Base-by-base conservation (phyloP, 768 basidiomycete genomes). In the Chalciporus piperatus region DNA sequence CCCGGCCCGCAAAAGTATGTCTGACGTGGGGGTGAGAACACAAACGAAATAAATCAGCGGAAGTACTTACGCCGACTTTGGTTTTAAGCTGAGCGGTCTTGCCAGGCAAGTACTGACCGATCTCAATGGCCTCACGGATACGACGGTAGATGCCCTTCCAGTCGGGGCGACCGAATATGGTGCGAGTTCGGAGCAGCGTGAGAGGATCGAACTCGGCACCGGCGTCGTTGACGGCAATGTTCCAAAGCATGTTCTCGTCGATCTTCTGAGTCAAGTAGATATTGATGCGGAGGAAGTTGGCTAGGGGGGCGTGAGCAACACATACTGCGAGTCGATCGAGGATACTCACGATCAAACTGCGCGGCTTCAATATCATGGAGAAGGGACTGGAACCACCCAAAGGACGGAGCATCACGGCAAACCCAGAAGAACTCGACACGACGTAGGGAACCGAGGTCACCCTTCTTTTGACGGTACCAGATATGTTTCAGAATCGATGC, bases 361-460 rank as follows among this genome's bases (percentile, higher is more conserved):
- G 89, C 87, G 44, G 82, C 83, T 67, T 97, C 94, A 41, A 97
- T 85, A 66, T 93, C 86, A 62, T 87, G 86, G 53, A 97, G 76
- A 47, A 97, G 73, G 54, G 80, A 84, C 69, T 95, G 91, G 81
- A 98, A 96, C 94, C 94, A 97, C 60, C 92, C 93, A 62, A 97
- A 93, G n/a, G 89, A 90, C n/a, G 91, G 91, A n/a, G 89, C 84
- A 59, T 94, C 90, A 66, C 90, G 86, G 67, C 87, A 90, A 56
- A 92, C 81, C 94, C 93, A 96, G 74, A 96, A 90, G 71, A 96
- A 95, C 61, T 96, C 92, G 51, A 97, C 95, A 39, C 89, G 83
- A 47, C 87, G 84, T 50, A 98, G 83, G 27, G 84, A 80, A 28
- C 90, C 89, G 32, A 95, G 74, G 52, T 81, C 78, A 38, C 87